phyloP scores from a whole-genome alignment of 2,329 filamentous ascomycete genomes.

The Penicillium sp. region DNA sequence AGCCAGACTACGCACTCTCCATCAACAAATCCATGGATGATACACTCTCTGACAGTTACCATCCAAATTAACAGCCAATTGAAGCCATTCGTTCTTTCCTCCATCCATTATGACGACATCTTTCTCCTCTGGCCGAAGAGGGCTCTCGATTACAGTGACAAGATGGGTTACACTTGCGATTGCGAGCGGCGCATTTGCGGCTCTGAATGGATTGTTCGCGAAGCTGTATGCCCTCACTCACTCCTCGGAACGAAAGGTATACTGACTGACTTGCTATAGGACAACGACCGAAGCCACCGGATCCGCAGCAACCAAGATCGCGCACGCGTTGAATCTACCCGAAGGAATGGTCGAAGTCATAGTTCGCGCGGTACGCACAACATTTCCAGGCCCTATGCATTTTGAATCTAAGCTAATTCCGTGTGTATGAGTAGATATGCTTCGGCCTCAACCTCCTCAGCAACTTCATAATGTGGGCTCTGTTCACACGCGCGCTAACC shows the following conservation, averaged over 20 bases:
- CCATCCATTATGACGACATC: neutral
- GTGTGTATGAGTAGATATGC: conserved; percentile 44
- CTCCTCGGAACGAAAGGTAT: neutral
- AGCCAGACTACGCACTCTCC: neutral
- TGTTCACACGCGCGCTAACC: conserved; percentile 61
- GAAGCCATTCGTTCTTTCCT: neutral
- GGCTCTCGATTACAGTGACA: conserved; percentile 3
- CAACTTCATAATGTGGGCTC: conserved; percentile 62
- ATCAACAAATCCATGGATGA: neutral
- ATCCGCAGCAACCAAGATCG: conserved; percentile 46
- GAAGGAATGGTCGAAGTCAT: conserved; percentile 45
- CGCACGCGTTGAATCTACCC: conserved; percentile 42
- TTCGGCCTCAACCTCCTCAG: conserved; percentile 60
- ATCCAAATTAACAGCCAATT: neutral
- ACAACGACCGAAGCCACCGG: conserved; percentile 60
- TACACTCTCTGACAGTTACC: neutral
- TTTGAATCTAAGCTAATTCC: neutral
- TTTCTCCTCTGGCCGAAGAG: neutral
- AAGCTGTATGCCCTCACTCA: conserved; percentile 49
- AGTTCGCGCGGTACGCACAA: conserved; percentile 49
- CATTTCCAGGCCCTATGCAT: neutral
- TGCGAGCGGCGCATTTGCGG: conserved; percentile 59
- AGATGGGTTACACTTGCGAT: conserved; percentile 54
- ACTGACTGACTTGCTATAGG: conserved; percentile 29
- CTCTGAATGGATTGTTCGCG: conserved; percentile 63